Conservation (phyloP, 768 basidiomycete genomes). For the Termitomyces sp. region DNA sequence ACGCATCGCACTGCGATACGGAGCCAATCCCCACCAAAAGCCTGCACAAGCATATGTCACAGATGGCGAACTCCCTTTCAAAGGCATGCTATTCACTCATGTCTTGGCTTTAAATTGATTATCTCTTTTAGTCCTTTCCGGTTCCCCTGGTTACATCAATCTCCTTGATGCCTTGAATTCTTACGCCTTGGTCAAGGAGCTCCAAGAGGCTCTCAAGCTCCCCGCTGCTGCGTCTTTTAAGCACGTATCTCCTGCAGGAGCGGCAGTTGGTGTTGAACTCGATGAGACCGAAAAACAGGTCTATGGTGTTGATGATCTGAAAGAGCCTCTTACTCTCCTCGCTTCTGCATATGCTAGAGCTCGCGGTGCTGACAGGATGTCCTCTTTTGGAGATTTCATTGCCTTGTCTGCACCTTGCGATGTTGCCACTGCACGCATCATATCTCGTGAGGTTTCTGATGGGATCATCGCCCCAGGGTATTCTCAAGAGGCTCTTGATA, state of each 20-base stretch:
- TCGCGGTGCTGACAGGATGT: slow-evolving; percentile 98
- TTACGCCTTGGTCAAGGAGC: slow-evolving; percentile 91
- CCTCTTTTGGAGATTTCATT: slow-evolving; percentile 98
- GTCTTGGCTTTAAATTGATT: neutral
- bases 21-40: slow-evolving; percentile 98
- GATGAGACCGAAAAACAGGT: slow-evolving; percentile 85
- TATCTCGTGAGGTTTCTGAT: slow-evolving; percentile 98
- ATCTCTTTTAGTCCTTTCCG: slow-evolving; percentile 62
- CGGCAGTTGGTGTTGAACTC: slow-evolving; percentile 85
- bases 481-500: slow-evolving; percentile 78
- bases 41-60: slow-evolving; percentile 95
- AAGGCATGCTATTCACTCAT: slow-evolving; percentile 43
- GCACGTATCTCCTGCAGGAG: slow-evolving; percentile 98
- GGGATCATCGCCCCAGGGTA: slow-evolving; percentile 98
- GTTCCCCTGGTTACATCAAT: slow-evolving; percentile 98
- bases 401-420: slow-evolving; percentile 92
- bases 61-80: slow-evolving; percentile 88
- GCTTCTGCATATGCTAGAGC: slow-evolving; percentile 95
- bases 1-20: slow-evolving; percentile 84
- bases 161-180: slow-evolving; percentile 96
- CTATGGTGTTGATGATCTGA: slow-evolving; percentile 94
- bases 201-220: slow-evolving; percentile 78
- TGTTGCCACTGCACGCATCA: slow-evolving; percentile 90
- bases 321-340: slow-evolving; percentile 81
- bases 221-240: slow-evolving; percentile 99